A percentile compares a stretch with the other conserved stretches of the same genome.
phyloP scores from a whole-genome alignment of 169 alveolate species.

The Theileria luwenshuni region DNA sequence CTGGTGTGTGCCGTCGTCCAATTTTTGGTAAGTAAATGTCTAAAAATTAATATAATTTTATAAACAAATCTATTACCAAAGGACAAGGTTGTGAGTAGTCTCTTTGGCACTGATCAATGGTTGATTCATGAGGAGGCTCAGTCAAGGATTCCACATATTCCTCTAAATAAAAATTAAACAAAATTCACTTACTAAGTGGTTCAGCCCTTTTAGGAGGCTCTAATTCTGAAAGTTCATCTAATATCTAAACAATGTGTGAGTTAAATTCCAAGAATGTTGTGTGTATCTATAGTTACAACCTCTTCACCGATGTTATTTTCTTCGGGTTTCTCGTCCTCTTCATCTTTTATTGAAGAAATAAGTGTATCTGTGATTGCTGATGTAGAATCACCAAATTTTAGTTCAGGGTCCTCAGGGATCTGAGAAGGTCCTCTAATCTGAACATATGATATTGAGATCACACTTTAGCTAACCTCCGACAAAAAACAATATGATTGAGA shows the following conservation, averaged over 20 bases:
- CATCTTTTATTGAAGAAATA: slow-evolving; percentile 14
- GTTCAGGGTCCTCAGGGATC: slow-evolving; percentile 24
- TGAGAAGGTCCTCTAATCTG: slow-evolving; percentile 17
- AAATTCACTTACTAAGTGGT: background rate
- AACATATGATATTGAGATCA: background rate
- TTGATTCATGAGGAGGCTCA: slow-evolving; percentile 57
- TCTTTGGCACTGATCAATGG: slow-evolving; percentile 72
- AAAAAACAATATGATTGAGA: background rate
- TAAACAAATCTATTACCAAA: slow-evolving; percentile 41
- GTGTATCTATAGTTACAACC: slow-evolving; percentile 12
- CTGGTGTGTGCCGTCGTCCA: slow-evolving; percentile 33
- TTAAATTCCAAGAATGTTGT: background rate
- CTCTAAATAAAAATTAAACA: background rate
- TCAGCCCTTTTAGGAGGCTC: slow-evolving; percentile 3
- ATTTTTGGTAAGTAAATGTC: slow-evolving; percentile 35
- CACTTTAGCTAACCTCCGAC: background rate
- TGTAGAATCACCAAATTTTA: slow-evolving; percentile 21
- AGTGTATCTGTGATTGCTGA: slow-evolving; percentile 12
- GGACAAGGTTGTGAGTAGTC: slow-evolving; percentile 78
- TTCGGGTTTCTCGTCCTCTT: background rate
- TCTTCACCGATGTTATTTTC: slow-evolving; percentile 15
- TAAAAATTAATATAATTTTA: slow-evolving; percentile 13
- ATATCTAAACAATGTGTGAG: background rate
- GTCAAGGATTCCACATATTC: slow-evolving; percentile 10
- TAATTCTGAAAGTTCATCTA: slow-evolving; percentile 16